A percentile compares a stretch with the other conserved stretches of the same genome.
phyloP scores from a whole-genome alignment of 1,139 yeast genomes.

The Diutina siamensis region DNA sequence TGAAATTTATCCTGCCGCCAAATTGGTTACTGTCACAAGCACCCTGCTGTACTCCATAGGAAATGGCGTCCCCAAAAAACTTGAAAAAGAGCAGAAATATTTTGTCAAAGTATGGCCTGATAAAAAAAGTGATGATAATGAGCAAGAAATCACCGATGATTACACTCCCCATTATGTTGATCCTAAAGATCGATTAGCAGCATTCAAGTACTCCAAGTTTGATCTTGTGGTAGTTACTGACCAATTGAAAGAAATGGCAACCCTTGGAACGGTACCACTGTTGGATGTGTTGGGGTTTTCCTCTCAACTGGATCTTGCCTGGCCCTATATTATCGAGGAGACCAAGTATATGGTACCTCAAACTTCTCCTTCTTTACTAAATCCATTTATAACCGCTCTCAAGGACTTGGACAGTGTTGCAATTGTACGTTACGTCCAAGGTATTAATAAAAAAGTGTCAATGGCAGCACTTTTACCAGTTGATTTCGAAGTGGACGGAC shows the following conservation, averaged over 20 bases:
- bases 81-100: neutral
- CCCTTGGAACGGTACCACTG: neutral
- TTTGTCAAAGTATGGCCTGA: neutral
- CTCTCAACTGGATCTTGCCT: neutral
- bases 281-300: slow-evolving; percentile 3
- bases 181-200: slow-evolving; percentile 15
- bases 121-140: neutral
- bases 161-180: neutral
- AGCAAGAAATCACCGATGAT: neutral
- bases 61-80: neutral
- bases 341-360: neutral
- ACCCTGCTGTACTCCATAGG: neutral
- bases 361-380: neutral
- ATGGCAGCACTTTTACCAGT: neutral
- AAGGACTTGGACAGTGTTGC: neutral
- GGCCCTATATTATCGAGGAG: neutral
- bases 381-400: neutral
- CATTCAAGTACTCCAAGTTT: slow-evolving; percentile 57
- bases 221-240: slow-evolving; percentile 20
- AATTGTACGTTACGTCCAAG: neutral
- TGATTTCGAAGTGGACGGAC: neutral
- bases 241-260: slow-evolving; percentile 9
- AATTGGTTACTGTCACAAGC: neutral
- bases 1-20: neutral
- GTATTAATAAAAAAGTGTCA: neutral